Conservation (phyloP, 169 alveolate genomes). For the Plasmodium berghei region DNA sequence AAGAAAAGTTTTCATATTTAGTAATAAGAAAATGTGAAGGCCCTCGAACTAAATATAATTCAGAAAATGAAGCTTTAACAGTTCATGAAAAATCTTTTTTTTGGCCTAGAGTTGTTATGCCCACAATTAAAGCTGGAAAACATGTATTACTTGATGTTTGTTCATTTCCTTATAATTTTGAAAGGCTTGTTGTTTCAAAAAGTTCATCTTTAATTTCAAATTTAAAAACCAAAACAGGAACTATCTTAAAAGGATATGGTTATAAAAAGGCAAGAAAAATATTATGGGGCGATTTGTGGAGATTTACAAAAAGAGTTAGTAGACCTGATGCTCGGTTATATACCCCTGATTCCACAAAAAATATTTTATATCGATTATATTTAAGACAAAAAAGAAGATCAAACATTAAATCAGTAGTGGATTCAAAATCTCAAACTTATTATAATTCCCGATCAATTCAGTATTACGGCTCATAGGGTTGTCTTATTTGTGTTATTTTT, state of each 20-base stretch:
- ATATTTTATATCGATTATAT: slow-evolving; percentile 80
- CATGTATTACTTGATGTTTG: slow-evolving; percentile 91
- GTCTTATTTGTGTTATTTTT: background rate
- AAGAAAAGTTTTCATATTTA: slow-evolving; percentile 88
- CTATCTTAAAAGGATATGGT: slow-evolving; percentile 69
- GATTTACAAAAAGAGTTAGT: slow-evolving; percentile 87
- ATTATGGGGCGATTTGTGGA: slow-evolving; percentile 94
- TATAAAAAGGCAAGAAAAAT: slow-evolving; percentile 83
- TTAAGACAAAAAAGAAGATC: slow-evolving; percentile 73
- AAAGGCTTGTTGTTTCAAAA: slow-evolving; percentile 86
- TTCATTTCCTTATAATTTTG: slow-evolving; percentile 82
- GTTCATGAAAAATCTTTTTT: slow-evolving; percentile 87
- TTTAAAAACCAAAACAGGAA: slow-evolving; percentile 72
- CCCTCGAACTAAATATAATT: slow-evolving; percentile 73
- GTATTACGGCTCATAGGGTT: slow-evolving; percentile 24
- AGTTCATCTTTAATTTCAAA: slow-evolving; percentile 84
- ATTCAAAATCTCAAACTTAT: slow-evolving; percentile 10
- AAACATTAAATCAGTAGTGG: slow-evolving; percentile 7
- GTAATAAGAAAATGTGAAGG: slow-evolving; percentile 86
- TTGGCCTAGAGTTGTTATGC: slow-evolving; percentile 91
- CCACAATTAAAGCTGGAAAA: slow-evolving; percentile 88
- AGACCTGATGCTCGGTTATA: slow-evolving; percentile 90
- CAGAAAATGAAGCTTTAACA: slow-evolving; percentile 79
- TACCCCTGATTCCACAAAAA: slow-evolving; percentile 81
- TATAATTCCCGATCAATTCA: slow-evolving; percentile 34